Evolutionary conservation across 169 alveolate species (phyloP).

Genomic region (Cryptosporidium andersoni): DNA sequence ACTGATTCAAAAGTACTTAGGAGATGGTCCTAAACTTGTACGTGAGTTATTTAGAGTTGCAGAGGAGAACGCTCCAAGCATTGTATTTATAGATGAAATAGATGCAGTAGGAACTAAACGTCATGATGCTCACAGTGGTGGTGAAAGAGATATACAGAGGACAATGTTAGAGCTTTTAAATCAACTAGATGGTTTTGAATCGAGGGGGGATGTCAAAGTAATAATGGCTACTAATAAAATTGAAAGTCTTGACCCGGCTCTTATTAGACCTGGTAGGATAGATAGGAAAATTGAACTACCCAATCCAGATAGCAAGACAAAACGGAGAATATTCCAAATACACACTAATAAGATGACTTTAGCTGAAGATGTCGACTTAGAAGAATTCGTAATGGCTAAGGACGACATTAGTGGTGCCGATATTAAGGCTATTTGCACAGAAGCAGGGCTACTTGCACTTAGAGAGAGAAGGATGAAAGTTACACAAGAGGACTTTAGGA

Average conservation of each 20-base stretch:
- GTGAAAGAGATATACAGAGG: slow-evolving; percentile 99
- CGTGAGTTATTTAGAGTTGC: slow-evolving; percentile 99
- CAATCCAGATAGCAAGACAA: slow-evolving; percentile 95
- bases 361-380: slow-evolving; percentile 97
- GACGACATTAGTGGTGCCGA: slow-evolving; percentile 99
- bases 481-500: slow-evolving; percentile 94
- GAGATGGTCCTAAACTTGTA: slow-evolving; percentile 99
- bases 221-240: slow-evolving; percentile 98
- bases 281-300: slow-evolving; percentile 99
- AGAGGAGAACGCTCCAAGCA: slow-evolving; percentile 98
- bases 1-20: slow-evolving; percentile 97
- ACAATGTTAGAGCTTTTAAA: slow-evolving; percentile 99
- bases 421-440: slow-evolving; percentile 97
- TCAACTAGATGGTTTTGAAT: slow-evolving; percentile 99
- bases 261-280: slow-evolving; percentile 99
- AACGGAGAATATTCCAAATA: slow-evolving; percentile 95
- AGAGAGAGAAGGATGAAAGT: slow-evolving; percentile 99
- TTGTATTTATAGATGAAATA: slow-evolving; percentile 99
- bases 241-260: slow-evolving; percentile 98
- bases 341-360: slow-evolving; percentile 98
- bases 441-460: slow-evolving; percentile 99
- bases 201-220: slow-evolving; percentile 98
- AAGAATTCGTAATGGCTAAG: slow-evolving; percentile 97
- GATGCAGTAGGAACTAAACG: slow-evolving; percentile 98
- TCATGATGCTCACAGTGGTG: slow-evolving; percentile 97